phyloP scores from a whole-genome alignment of 2,329 filamentous ascomycete genomes.

The Colletotrichum melonis region DNA sequence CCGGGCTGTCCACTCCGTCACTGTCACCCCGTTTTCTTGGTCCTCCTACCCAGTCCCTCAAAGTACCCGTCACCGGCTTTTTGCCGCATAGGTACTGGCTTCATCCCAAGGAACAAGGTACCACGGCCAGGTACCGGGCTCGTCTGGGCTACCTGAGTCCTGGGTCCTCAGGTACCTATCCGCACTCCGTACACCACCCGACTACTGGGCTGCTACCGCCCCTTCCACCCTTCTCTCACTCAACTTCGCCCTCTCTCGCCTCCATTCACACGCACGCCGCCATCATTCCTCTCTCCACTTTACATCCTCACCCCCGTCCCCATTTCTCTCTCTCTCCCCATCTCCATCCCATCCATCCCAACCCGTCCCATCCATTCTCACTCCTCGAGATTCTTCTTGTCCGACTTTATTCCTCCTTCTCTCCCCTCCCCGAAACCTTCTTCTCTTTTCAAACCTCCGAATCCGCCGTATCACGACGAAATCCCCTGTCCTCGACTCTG shows the following conservation, averaged over 20 bases:
- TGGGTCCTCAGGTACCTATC: background rate
- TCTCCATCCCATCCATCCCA: constrained; percentile 33
- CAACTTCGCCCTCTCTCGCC: constrained; percentile 24
- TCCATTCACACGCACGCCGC: constrained; percentile 34
- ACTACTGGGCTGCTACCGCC: too few species aligned
- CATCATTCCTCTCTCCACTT: constrained; percentile 34
- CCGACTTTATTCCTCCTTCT: constrained; percentile 7
- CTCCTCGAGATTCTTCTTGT: constrained; percentile 29
- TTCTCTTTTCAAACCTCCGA: constrained; percentile 26
- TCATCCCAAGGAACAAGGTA: background rate
- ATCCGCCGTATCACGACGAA: constrained; percentile 35
- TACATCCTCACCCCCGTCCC: constrained; percentile 30
- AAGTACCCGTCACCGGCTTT: constrained; percentile 1
- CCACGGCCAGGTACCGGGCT: background rate
- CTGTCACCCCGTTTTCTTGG: background rate
- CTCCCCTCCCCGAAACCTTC: constrained; percentile 4
- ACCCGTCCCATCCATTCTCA: constrained; percentile 32
- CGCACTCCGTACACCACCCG: too few species aligned
- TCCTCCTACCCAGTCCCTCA: too few species aligned
- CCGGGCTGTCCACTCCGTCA: background rate
- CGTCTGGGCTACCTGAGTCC: background rate
- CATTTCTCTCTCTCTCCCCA: background rate
- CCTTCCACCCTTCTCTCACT: background rate
- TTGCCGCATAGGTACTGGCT: background rate
- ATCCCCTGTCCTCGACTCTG: constrained; percentile 25